A percentile compares a stretch with the other conserved stretches of the same genome.
Evolutionary conservation across 768 basidiomycete genomes (phyloP).

Genomic region (Tulasnella sp.): DNA sequence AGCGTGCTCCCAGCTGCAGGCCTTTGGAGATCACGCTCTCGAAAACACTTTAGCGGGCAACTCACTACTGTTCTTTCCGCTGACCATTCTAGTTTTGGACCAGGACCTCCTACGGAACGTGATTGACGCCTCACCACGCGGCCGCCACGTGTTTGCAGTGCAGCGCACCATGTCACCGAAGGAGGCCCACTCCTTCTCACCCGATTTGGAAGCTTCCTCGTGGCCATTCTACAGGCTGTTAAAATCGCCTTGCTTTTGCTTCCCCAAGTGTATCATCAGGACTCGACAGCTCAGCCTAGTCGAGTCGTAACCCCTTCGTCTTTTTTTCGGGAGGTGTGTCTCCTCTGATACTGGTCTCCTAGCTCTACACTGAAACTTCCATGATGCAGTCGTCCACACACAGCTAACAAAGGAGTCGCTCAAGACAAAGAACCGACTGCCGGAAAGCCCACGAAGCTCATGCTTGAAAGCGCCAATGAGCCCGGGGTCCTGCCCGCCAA

Average conservation of each 20-base stretch:
- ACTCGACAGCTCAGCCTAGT: conserved; percentile 2
- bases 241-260: neutral
- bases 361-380: neutral
- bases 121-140: neutral
- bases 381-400: neutral
- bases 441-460: neutral
- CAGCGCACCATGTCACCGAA: neutral
- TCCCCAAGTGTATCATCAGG: neutral
- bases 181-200: neutral
- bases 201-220: neutral
- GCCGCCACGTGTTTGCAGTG: neutral
- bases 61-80: too few species aligned
- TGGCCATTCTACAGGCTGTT: neutral
- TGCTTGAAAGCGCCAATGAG: neutral
- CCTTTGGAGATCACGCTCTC: too few species aligned
- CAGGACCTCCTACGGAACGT: neutral
- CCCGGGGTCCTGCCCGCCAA: neutral
- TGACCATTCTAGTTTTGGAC: neutral
- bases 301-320: neutral
- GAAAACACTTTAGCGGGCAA: too few species aligned
- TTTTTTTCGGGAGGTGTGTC: neutral
- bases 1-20: neutral
- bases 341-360: neutral
- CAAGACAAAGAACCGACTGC: neutral
- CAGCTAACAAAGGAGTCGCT: neutral